These are phyloP conservation scores for Beta lomatogona DNA, from an alignment of 179 eudicot species.

Conservation along the genomic window DNA sequence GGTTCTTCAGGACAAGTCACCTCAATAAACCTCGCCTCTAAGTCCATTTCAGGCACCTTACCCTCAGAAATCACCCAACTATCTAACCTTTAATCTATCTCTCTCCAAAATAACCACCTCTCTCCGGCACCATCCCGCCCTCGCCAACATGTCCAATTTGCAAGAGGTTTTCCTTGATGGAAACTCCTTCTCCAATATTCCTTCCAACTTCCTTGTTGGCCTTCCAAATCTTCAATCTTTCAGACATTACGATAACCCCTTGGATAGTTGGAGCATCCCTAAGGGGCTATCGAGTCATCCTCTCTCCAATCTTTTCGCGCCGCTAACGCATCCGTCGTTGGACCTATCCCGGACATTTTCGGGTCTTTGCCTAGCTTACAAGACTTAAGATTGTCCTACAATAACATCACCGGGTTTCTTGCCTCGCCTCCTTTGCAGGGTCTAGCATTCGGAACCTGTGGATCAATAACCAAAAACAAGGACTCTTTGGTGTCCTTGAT, in stretches of 20 bases:
- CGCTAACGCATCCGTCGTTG: conserved; percentile 22
- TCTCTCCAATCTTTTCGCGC: conserved; percentile 28
- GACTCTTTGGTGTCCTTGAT: conserved; percentile 32
- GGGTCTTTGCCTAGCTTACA: conserved; percentile 25
- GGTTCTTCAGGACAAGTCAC: conserved; percentile 39
- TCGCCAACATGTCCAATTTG: conserved; percentile 41
- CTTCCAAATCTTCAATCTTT: conserved; percentile 46
- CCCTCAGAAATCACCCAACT: conserved; percentile 50
- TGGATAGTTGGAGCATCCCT: conserved; percentile 31
- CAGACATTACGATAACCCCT: conserved; percentile 47
- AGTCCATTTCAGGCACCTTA: conserved; percentile 46
- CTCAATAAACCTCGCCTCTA: conserved; percentile 41
- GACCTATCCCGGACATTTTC: conserved; percentile 38
- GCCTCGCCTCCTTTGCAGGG: conserved; percentile 32
- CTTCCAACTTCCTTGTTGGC: conserved; percentile 43
- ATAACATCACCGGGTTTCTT: conserved; percentile 33
- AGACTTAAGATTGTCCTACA: conserved; percentile 33
- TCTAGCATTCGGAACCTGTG: conserved; percentile 25
- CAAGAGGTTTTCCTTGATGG: conserved; percentile 41
- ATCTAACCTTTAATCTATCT: conserved; percentile 44
- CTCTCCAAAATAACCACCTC: conserved; percentile 51
- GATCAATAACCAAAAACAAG: conserved; percentile 39
- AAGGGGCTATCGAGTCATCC: conserved; percentile 15
- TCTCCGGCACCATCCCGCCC: conserved; percentile 59
- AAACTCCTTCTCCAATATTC: conserved; percentile 45